These are phyloP conservation scores for Volvox carteri DNA, from an alignment of 163 green algal species.

Conservation along the genomic window DNA sequence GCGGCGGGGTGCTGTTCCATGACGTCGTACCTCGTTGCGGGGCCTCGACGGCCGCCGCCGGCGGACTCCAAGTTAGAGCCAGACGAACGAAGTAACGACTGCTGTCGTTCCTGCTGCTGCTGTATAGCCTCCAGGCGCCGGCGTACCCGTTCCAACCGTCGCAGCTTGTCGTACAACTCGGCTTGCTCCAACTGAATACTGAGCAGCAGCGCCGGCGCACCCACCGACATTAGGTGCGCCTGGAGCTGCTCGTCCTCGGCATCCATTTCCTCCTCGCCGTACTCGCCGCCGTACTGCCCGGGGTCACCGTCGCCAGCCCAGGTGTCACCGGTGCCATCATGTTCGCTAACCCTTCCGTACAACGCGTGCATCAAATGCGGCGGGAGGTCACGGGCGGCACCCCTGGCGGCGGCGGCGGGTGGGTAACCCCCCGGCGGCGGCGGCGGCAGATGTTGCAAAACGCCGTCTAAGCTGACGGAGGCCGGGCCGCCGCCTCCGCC, in stretches of 20 bases:
- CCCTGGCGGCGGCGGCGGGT: background rate
- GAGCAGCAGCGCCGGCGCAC: slow-evolving; percentile 16
- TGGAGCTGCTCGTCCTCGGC: slow-evolving; percentile 14
- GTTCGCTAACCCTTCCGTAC: background rate
- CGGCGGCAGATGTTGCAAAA: background rate
- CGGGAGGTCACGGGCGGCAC: background rate
- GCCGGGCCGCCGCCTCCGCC: too few relatives aligned
- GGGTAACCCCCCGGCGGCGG: background rate
- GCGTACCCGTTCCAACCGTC: background rate
- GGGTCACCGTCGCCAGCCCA: background rate
- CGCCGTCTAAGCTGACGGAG: background rate
- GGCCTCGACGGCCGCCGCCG: background rate
- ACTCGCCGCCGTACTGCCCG: background rate
- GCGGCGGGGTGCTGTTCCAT: background rate
- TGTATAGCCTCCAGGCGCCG: background rate
- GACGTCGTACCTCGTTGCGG: background rate
- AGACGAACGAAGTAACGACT: background rate
- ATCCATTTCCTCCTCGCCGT: background rate
- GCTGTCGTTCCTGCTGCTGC: background rate
- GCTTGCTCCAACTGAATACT: slow-evolving; percentile 25
- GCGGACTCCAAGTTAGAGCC: background rate
- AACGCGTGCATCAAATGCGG: background rate
- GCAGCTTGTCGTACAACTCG: background rate
- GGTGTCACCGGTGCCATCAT: background rate
- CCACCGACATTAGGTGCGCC: background rate